These are phyloP conservation scores for Colletotrichum orchidophilum DNA, from an alignment of 2,329 filamentous ascomycete species.

Conservation along the genomic window DNA sequence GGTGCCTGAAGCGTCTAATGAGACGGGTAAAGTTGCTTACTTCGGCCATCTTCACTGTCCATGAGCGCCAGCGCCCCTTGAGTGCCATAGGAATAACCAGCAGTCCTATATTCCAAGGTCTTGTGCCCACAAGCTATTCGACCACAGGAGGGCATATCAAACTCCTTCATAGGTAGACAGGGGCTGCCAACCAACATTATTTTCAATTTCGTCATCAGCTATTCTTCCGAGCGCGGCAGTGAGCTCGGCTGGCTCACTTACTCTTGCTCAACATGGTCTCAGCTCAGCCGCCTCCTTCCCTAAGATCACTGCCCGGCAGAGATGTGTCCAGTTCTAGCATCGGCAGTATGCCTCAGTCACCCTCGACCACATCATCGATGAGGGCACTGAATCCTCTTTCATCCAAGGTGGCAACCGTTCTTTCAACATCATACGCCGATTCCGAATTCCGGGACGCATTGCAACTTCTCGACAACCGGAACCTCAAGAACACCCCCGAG, in stretches of 20 bases:
- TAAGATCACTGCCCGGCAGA: conserved; percentile 20
- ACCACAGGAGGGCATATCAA: background rate
- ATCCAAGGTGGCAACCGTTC: conserved; percentile 82
- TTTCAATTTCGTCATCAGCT: background rate
- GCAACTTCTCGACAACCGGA: conserved; percentile 77
- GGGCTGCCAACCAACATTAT: background rate
- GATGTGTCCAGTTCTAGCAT: conserved; percentile 24
- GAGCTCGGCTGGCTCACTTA: background rate
- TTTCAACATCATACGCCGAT: conserved; percentile 93
- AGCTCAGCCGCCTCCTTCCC: background rate
- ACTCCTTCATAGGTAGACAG: background rate
- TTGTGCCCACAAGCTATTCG: too few relatives aligned
- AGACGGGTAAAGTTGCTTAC: too few relatives aligned
- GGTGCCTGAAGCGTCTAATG: too few relatives aligned
- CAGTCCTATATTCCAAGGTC: too few relatives aligned
- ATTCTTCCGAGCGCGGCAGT: background rate
- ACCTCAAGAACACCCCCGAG: conserved; percentile 78
- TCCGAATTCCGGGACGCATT: conserved; percentile 89
- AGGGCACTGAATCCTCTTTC: conserved; percentile 73
- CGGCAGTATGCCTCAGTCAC: conserved; percentile 11
- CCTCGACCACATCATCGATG: conserved; percentile 42
- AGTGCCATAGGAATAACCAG: too few relatives aligned
- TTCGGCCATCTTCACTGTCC: too few relatives aligned
- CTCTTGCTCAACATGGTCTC: background rate
- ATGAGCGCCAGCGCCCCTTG: too few relatives aligned